Conservation (phyloP, 1,284 basidiomycete genomes). For the Boletus semigastroideus region DNA sequence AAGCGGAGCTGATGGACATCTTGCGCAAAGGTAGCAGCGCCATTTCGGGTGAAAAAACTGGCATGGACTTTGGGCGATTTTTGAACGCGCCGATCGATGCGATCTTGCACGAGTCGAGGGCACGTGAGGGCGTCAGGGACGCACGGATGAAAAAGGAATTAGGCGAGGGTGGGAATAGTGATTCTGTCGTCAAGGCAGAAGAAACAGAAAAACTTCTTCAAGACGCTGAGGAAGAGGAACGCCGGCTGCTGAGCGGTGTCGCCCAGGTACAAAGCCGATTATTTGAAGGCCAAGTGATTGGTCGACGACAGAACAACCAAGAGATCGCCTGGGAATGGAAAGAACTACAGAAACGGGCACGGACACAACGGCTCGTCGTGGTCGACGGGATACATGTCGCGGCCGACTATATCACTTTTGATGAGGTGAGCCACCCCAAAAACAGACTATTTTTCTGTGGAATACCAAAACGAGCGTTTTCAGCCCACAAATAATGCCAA, state of each 20-base stretch:
- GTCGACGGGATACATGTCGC: slow-evolving; percentile 49
- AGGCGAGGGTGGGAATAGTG: slow-evolving; percentile 20
- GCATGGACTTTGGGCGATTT: slow-evolving; percentile 44
- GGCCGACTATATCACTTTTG: slow-evolving; percentile 32
- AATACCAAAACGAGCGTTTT: slow-evolving; percentile 7
- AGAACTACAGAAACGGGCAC: slow-evolving; percentile 44
- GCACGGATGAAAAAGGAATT: slow-evolving; percentile 44
- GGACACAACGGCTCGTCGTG: slow-evolving; percentile 39
- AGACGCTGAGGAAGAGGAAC: slow-evolving; percentile 56
- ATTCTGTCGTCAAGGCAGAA: slow-evolving; percentile 16
- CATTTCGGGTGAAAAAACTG: slow-evolving; percentile 38
- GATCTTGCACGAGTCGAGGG: slow-evolving; percentile 45
- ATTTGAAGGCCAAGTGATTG: slow-evolving; percentile 54
- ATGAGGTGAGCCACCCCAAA: slow-evolving; percentile 28
- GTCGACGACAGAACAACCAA: slow-evolving; percentile 37
- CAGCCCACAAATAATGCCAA: slow-evolving; percentile 16
- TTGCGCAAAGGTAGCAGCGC: slow-evolving; percentile 57
- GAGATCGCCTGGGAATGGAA: slow-evolving; percentile 47
- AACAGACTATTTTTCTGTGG: background rate
- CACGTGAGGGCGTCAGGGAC: slow-evolving; percentile 40
- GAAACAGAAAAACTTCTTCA: slow-evolving; percentile 36
- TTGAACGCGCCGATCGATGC: slow-evolving; percentile 41
- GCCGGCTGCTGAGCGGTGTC: slow-evolving; percentile 48
- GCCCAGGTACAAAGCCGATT: slow-evolving; percentile 57
- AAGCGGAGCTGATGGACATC: slow-evolving; percentile 52